Evolutionary conservation across 441 rosid genomes (phyloP), one percentile per base, ranked within the genome.

Genomic region (Populus hybrid): DNA sequence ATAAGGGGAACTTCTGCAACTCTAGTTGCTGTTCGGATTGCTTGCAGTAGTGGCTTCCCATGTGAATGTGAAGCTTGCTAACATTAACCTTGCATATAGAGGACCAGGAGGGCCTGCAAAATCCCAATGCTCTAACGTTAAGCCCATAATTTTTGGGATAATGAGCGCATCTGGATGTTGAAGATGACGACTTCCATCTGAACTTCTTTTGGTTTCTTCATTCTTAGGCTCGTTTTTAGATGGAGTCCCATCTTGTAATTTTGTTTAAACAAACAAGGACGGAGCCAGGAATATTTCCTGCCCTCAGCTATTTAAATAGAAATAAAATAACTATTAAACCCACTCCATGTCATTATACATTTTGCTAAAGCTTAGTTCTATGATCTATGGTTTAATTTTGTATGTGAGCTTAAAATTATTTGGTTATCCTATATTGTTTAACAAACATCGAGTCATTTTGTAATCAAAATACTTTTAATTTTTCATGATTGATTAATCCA

Each of bases 1-100:
- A 83, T 90, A 11, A 74, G 74, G 6, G 95, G 94, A 1, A 90
- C 90, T 46, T 79, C 91, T 1, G 61, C 86, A 0, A 82, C 88
- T 20, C 69, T 67, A 21, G n/a, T 82, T 1, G 91, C 83, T 0
- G 84, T 88, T 67, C 86, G 80, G 70, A 68, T 91, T 23, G 12
- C 71, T 1, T 89, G 94, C 67, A 90, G 94, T 77, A 75, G 70
- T 30, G 80, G 86, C 3, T 11, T 26, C 1, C 92, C 90, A 3
- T 90, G 95, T 78, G 21, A 68, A 66, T 24, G 26, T 89, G 50
- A 76, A 81, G 8, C n/a, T 89, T 1, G 42, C 80, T 9, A 80
- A 90, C 79, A 84, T 91, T 36, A 68, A 90, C 73, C 35, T 90
- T 5, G 6, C 35, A 6, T 72, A 72, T 10, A 24, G 8, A 4